These are phyloP conservation scores for Mallotus japonicus DNA, from an alignment of 441 rosid genomes.

Conservation along the genomic window DNA sequence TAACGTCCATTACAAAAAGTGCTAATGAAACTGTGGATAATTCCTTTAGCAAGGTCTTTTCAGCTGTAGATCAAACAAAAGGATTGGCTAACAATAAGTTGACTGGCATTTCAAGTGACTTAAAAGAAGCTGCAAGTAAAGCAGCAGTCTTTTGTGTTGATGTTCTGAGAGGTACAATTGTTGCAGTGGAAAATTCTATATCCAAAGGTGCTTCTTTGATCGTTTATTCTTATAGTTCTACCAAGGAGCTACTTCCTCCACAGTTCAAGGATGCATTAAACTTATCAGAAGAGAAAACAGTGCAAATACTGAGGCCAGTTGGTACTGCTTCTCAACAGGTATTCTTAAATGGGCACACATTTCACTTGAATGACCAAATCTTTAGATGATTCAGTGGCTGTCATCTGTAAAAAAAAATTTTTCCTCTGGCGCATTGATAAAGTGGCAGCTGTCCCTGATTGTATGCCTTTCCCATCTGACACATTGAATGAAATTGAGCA, in stretches of 20 bases:
- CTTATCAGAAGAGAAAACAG: constrained; percentile 64
- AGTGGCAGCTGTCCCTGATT: not conserved
- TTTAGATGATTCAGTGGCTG: constrained; percentile 14
- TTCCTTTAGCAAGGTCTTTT: constrained; percentile 43
- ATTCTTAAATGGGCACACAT: constrained; percentile 15
- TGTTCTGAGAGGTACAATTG: constrained; percentile 57
- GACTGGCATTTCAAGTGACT: constrained; percentile 48
- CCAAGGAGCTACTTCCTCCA: constrained; percentile 72
- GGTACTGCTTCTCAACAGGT: constrained; percentile 74
- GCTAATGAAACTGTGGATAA: constrained; percentile 64
- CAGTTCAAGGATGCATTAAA: constrained; percentile 53
- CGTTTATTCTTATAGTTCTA: constrained; percentile 64
- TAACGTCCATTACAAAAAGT: constrained; percentile 52
- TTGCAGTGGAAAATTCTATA: constrained; percentile 60
- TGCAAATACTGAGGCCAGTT: constrained; percentile 51
- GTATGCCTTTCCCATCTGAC: not conserved
- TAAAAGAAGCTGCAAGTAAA: constrained; percentile 55
- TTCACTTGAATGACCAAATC: constrained; percentile 2
- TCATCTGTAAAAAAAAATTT: not conserved
- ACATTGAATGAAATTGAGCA: constrained; percentile 2
- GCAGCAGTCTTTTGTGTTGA: constrained; percentile 53
- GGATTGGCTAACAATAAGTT: constrained; percentile 48
- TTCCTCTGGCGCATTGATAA: constrained; percentile 1
- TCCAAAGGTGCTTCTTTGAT: constrained; percentile 60
- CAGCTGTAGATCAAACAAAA: constrained; percentile 56